phyloP scores from a whole-genome alignment of 176 grass and related monocot genomes.

The Pontederia crassipes region DNA sequence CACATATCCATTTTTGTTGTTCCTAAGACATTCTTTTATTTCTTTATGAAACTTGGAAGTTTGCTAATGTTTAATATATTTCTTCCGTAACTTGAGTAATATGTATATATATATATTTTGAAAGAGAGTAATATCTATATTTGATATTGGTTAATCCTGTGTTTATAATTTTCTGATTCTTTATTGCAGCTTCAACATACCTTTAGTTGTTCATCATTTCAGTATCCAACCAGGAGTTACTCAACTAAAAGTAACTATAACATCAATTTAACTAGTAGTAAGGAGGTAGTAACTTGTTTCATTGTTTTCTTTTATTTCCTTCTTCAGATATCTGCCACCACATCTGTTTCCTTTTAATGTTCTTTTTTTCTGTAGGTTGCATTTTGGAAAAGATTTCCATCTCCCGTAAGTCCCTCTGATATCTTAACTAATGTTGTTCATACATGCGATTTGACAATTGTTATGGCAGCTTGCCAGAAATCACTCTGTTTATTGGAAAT shows the following conservation, averaged over 20 bases:
- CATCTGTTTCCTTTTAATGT: background rate
- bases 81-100: background rate
- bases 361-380: conserved; percentile 30
- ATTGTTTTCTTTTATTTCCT: background rate
- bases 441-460: too few species aligned
- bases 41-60: too few species aligned
- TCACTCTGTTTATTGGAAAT: background rate
- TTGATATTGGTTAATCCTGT: too few species aligned
- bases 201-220: conserved; percentile 23
- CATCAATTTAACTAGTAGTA: conserved; percentile 21
- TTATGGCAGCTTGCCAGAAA: too few species aligned
- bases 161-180: background rate
- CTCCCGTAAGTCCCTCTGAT: conserved; percentile 37
- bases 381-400: conserved; percentile 27
- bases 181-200: conserved; percentile 28
- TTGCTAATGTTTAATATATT: background rate
- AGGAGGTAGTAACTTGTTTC: conserved; percentile 27
- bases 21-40: too few species aligned
- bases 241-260: conserved; percentile 30
- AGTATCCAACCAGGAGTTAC: conserved; percentile 29
- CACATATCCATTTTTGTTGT: too few species aligned
- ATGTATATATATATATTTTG: too few species aligned
- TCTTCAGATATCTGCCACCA: background rate
- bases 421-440: too few species aligned
- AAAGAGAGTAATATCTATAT: background rate